Evolutionary conservation across 1,284 basidiomycete genomes (phyloP).

Genomic region (Phlebopus sp.): DNA sequence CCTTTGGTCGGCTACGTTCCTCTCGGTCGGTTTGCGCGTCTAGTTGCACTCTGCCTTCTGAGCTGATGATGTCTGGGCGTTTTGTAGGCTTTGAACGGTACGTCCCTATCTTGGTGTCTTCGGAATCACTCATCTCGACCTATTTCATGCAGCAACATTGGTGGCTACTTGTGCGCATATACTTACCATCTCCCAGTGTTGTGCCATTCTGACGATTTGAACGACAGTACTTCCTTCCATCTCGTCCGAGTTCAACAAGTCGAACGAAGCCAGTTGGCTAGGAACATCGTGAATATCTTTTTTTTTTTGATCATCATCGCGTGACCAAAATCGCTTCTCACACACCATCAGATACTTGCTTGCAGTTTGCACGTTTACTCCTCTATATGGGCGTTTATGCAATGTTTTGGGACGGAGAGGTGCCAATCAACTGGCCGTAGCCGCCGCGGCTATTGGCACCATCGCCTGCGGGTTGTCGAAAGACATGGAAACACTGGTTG

Average conservation of each 20-base stretch:
- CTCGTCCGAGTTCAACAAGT: slow-evolving; percentile 74
- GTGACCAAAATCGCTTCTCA: background rate
- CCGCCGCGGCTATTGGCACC: slow-evolving; percentile 72
- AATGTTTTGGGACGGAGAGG: slow-evolving; percentile 76
- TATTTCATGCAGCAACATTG: slow-evolving; percentile 40
- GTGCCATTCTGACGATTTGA: slow-evolving; percentile 9
- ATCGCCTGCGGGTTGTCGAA: slow-evolving; percentile 69
- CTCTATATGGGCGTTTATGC: slow-evolving; percentile 74
- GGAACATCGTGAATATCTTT: slow-evolving; percentile 60
- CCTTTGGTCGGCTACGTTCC: slow-evolving; percentile 66
- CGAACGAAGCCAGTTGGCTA: slow-evolving; percentile 79
- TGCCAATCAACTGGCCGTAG: slow-evolving; percentile 68
- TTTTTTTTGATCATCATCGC: too few species aligned
- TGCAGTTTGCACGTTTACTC: slow-evolving; percentile 79
- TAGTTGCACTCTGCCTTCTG: slow-evolving; percentile 10
- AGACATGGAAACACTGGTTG: slow-evolving; percentile 75
- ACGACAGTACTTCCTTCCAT: slow-evolving; percentile 68
- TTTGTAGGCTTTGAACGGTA: slow-evolving; percentile 61
- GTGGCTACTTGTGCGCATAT: slow-evolving; percentile 53
- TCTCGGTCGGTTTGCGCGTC: slow-evolving; percentile 51
- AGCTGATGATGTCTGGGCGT: background rate
- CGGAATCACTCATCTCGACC: slow-evolving; percentile 6
- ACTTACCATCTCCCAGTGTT: background rate
- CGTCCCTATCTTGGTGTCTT: slow-evolving; percentile 22
- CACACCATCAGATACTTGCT: slow-evolving; percentile 61